These are phyloP conservation scores for Venturia asperata DNA, from an alignment of 2,329 filamentous ascomycete genomes.

Conservation along the genomic window DNA sequence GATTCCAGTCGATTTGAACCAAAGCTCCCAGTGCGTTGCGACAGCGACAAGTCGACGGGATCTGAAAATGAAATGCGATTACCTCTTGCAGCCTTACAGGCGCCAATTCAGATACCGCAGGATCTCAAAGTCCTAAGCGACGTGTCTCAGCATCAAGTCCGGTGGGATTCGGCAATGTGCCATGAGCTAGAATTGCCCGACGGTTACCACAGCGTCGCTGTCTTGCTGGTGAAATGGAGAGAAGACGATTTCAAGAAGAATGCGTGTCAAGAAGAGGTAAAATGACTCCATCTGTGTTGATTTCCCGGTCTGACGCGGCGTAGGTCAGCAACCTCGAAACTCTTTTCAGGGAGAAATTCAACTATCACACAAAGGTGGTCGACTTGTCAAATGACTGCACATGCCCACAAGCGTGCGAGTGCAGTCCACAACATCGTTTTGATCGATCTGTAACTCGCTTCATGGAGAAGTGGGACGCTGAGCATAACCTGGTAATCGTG, in stretches of 20 bases:
- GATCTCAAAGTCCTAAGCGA: neutral
- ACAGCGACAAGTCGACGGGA: neutral
- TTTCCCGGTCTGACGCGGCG: neutral
- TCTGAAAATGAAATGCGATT: slow-evolving; percentile 7
- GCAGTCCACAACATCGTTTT: slow-evolving; percentile 9
- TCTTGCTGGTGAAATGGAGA: slow-evolving; percentile 14
- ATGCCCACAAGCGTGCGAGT: neutral
- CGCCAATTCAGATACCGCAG: neutral
- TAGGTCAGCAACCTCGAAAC: slow-evolving; percentile 9
- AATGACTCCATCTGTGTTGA: neutral
- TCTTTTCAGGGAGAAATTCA: slow-evolving; percentile 10
- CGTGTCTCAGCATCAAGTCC: slow-evolving; percentile 6
- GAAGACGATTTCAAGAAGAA: neutral
- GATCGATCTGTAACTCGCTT: slow-evolving; percentile 7
- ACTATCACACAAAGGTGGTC: neutral
- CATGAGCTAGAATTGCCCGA: neutral
- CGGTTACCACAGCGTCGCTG: slow-evolving; percentile 9
- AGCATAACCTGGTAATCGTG: slow-evolving; percentile 16
- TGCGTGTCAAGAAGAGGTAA: slow-evolving; percentile 4
- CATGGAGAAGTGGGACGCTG: neutral
- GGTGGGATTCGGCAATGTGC: slow-evolving; percentile 16
- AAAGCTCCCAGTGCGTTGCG: neutral
- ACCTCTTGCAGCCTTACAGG: neutral
- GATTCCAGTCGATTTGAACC: neutral
- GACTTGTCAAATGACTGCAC: slow-evolving; percentile 3